A percentile compares a stretch with the other conserved stretches of the same genome.
These are phyloP conservation scores for Pythium plurisporium DNA, from an alignment of 352 stramenopile genomes.

Conservation along the genomic window DNA sequence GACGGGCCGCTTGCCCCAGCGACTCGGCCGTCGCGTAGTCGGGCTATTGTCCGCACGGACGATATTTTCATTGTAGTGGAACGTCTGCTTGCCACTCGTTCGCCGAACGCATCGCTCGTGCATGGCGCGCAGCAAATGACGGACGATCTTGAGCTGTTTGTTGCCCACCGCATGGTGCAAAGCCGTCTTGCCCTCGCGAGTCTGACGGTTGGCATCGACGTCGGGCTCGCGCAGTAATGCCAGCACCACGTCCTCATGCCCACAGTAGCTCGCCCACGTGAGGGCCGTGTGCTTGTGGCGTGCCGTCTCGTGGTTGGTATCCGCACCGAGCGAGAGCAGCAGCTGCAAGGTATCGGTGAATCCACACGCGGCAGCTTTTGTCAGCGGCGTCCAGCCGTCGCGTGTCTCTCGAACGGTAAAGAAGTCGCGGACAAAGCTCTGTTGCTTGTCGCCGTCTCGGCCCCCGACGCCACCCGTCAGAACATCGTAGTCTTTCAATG, in stretches of 20 bases:
- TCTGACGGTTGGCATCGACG: slow-evolving; percentile 35
- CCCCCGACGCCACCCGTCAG: background rate
- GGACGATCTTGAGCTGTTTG: slow-evolving; percentile 42
- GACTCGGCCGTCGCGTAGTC: background rate
- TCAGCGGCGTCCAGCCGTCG: slow-evolving; percentile 65
- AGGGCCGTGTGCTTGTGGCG: slow-evolving; percentile 60
- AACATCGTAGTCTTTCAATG: slow-evolving; percentile 1
- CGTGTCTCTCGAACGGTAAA: slow-evolving; percentile 42
- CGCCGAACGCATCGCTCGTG: slow-evolving; percentile 22
- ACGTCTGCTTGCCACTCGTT: slow-evolving; percentile 12
- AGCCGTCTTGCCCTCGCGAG: slow-evolving; percentile 57
- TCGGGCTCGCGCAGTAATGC: slow-evolving; percentile 34
- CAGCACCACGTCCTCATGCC: slow-evolving; percentile 57
- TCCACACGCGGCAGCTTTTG: slow-evolving; percentile 55
- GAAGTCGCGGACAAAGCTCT: no score
- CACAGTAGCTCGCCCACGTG: slow-evolving; percentile 74
- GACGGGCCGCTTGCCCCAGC: slow-evolving; percentile 16
- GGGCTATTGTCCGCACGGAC: slow-evolving; percentile 3
- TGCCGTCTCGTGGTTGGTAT: slow-evolving; percentile 42
- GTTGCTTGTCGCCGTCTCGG: no score
- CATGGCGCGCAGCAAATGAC: slow-evolving; percentile 44
- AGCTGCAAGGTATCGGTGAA: slow-evolving; percentile 31
- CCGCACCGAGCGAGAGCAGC: slow-evolving; percentile 40
- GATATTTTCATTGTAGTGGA: slow-evolving; percentile 28
- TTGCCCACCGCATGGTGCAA: slow-evolving; percentile 67